Base-by-base conservation (phyloP, 1,139 yeast genomes). In the Maudiozyma humilis region DNA sequence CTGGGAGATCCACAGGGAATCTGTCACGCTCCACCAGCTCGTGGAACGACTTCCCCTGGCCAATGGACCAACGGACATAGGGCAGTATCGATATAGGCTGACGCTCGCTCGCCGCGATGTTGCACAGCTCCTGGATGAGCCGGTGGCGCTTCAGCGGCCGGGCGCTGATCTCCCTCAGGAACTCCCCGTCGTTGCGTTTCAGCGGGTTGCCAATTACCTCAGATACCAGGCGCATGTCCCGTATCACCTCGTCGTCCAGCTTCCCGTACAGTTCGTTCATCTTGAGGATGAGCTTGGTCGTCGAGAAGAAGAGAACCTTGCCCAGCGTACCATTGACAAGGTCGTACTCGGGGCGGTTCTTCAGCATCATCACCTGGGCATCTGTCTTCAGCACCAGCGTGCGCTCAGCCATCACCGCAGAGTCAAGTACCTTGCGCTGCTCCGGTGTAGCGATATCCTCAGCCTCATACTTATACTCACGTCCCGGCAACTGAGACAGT, bases 301-400 rank as follows among this genome's bases (percentile, higher is more conserved):
- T 57, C 8, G 64, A 49, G 47, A 68, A 69, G 29, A 64, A 62
- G 6, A 67, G 47, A 1, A 91, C 88, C 45, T 72, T 80, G 0
- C 99, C 99, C 41, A 91, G 68, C 0, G 96, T 78, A 0, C 99
- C 98, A 63, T 91, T 91, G 18, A 93, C 97, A 37, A 91, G 69
- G 25, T 56, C 58, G 1, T 82, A 76, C 38, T 82, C 91, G 55
- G 88, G 96, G 45, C 80, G 73, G 59, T 91, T 93, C 61, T 89
- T 91, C 51, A 91, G 72, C 73, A 93, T 81, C 96, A 91, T 89
- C 0, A 91, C 98, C 63, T 91, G 98, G 0, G 96, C 94, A 43
- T 85, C 86, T 44, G 75, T 77, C 56, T 88, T 89, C 54, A 91
- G 68, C 1, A 68, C 69, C 14, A 91, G 63, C n/a, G 62, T 61